These are phyloP conservation scores for Scheffersomyces insectosa DNA, from an alignment of 1,139 yeast genomes.

Conservation along the genomic window DNA sequence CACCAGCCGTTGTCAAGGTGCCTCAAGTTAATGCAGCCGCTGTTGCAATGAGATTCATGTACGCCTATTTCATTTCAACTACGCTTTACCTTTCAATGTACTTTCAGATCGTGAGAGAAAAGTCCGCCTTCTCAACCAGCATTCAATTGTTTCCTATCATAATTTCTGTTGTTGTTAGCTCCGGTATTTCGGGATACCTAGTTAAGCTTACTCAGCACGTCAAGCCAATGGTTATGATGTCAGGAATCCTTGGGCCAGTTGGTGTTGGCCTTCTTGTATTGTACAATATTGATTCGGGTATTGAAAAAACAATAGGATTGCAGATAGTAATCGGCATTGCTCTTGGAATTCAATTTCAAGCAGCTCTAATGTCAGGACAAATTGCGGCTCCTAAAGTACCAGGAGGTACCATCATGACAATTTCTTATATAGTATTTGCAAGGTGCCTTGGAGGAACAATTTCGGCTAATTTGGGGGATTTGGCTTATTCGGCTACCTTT, in stretches of 20 bases:
- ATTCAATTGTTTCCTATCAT: neutral
- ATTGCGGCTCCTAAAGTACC: conserved; percentile 41
- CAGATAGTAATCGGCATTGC: conserved; percentile 54
- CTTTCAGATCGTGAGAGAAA: neutral
- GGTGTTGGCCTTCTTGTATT: conserved; percentile 52
- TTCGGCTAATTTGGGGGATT: conserved; percentile 38
- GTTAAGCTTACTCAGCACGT: neutral
- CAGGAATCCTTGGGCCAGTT: conserved; percentile 34
- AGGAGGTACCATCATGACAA: neutral
- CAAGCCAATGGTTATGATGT: neutral
- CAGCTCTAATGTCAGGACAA: conserved; percentile 51
- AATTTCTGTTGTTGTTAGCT: neutral
- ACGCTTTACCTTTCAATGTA: neutral
- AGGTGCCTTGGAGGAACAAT: conserved; percentile 22
- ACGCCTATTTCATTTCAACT: neutral
- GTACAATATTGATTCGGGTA: conserved; percentile 33
- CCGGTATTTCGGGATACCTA: neutral
- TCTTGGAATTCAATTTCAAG: conserved; percentile 53
- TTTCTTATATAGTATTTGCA: neutral
- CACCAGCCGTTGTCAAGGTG: conserved; percentile 24
- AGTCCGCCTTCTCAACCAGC: neutral
- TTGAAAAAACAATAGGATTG: conserved; percentile 47
- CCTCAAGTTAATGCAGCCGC: conserved; percentile 36
- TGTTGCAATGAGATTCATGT: conserved; percentile 29
- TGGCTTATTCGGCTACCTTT: conserved; percentile 1